These are phyloP conservation scores for Cucurbita moschata DNA, from an alignment of 306 rosid genomes.

Conservation along the genomic window DNA sequence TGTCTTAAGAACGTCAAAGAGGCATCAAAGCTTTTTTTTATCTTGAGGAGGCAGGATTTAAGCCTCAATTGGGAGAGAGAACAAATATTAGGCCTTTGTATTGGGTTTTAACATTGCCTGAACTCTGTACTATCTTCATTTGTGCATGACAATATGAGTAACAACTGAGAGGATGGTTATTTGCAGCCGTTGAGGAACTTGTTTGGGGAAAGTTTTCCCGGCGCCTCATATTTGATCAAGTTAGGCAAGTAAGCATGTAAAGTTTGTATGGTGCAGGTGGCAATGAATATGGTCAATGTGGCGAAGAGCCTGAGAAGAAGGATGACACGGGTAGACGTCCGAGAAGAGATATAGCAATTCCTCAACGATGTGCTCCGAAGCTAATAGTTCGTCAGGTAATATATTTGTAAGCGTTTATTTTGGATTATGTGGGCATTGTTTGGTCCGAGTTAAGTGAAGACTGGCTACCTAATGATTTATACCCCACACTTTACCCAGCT, in stretches of 20 bases:
- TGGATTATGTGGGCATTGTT: not conserved
- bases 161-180: not conserved
- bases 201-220: not conserved
- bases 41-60: not conserved
- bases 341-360: constrained; percentile 84
- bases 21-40: not conserved
- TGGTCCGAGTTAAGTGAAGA: too few species aligned
- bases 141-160: not conserved
- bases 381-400: constrained; percentile 70
- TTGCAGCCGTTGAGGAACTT: not conserved
- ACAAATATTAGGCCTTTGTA: not conserved
- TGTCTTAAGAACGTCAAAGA: not conserved
- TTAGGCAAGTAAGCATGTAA: not conserved
- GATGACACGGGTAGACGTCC: constrained; percentile 64
- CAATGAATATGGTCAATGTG: constrained; percentile 97
- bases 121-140: not conserved
- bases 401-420: not conserved
- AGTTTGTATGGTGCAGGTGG: constrained; percentile 52
- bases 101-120: not conserved
- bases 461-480: too few species aligned
- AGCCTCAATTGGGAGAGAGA: not conserved
- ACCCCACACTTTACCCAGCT: not conserved
- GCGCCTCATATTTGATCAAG: not conserved
- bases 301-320: constrained; percentile 93
- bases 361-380: constrained; percentile 89